These are phyloP conservation scores for Silybum marianum DNA, from an alignment of 129 eudicot species.

Conservation along the genomic window DNA sequence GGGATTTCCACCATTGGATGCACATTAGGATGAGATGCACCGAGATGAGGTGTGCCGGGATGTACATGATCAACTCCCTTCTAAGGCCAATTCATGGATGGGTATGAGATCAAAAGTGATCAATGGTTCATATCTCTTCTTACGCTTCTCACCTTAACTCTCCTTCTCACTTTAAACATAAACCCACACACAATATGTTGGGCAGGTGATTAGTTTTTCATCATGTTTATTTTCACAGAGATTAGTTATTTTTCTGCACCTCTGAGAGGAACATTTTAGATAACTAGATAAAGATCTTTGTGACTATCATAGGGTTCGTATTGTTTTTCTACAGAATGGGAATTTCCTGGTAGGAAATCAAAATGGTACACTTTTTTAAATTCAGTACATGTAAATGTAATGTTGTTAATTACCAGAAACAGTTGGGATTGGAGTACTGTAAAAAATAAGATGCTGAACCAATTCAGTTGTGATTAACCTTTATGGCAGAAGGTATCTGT, in stretches of 20 bases:
- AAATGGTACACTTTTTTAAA: not conserved
- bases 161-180: no score
- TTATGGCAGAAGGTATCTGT: not conserved
- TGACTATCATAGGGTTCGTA: not conserved
- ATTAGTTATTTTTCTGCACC: not conserved
- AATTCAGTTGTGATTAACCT: not conserved
- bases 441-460: not conserved
- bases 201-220: not conserved
- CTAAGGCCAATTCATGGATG: no score
- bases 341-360: not conserved
- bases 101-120: no score
- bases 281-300: not conserved
- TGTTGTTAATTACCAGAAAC: not conserved
- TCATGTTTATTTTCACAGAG: not conserved
- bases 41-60: no score
- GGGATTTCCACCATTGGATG: no score
- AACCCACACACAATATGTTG: no score
- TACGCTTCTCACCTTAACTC: no score
- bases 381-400: slow-evolving; percentile 16
- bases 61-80: no score
- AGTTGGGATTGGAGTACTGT: no score
- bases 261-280: slow-evolving; percentile 6
- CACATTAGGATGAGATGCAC: no score
- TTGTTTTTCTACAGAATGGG: not conserved
- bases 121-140: no score